These are phyloP conservation scores for Passalora sequoiae DNA, from an alignment of 2,329 filamentous ascomycete species.

Conservation along the genomic window DNA sequence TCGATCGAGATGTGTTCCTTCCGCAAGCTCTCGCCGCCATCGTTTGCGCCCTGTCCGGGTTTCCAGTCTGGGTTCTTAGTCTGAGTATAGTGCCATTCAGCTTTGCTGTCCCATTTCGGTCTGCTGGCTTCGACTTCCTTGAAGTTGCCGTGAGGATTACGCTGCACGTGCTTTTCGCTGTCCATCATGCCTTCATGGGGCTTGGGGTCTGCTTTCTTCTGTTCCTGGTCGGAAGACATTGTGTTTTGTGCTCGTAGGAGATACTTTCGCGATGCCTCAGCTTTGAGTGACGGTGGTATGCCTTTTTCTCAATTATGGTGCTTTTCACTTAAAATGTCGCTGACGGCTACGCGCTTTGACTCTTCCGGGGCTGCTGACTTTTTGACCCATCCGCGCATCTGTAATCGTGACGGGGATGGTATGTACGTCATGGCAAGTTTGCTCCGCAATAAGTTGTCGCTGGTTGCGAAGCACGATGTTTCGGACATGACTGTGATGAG, in stretches of 20 bases:
- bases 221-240: conserved; percentile 30
- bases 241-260: neutral
- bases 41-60: conserved; percentile 61
- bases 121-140: conserved; percentile 64
- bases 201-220: conserved; percentile 22
- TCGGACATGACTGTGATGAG: too few species aligned
- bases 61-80: conserved; percentile 62
- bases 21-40: conserved; percentile 44
- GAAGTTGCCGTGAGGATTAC: conserved; percentile 62
- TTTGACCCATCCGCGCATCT: too few species aligned
- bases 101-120: conserved; percentile 52
- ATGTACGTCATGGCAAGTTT: too few species aligned
- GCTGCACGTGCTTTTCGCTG: conserved; percentile 18
- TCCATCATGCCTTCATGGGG: conserved; percentile 39
- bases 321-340: too few species aligned
- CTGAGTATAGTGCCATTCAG: conserved; percentile 55
- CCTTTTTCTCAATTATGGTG: too few species aligned
- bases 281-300: too few species aligned
- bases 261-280: too few species aligned
- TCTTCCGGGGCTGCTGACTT: too few species aligned
- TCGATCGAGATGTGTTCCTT: conserved; percentile 72
- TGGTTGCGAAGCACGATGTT: too few species aligned
- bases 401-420: too few species aligned
- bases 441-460: too few species aligned
- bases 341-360: too few species aligned